Conservation (phyloP, 1,284 basidiomycete species). For the Malassezia furfur region DNA sequence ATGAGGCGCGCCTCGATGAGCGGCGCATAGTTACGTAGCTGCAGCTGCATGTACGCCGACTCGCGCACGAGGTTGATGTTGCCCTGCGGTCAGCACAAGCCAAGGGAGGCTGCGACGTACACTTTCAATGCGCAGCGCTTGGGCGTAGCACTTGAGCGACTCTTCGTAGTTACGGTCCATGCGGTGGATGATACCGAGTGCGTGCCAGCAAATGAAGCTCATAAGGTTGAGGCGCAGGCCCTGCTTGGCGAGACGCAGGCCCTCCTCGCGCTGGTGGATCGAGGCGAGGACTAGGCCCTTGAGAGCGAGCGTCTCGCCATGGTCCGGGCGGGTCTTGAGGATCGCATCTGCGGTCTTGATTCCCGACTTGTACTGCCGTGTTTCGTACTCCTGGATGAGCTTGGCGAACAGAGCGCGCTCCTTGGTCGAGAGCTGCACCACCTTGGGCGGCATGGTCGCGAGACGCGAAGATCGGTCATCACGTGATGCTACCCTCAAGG, state of each 20-base stretch:
- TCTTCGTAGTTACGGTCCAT: conserved; percentile 79
- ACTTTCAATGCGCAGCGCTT: conserved; percentile 74
- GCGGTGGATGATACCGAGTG: conserved; percentile 59
- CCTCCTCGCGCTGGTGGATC: conserved; percentile 51
- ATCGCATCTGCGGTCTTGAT: conserved; percentile 86
- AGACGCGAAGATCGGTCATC: neutral
- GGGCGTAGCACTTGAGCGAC: conserved; percentile 70
- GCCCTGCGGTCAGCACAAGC: conserved; percentile 55
- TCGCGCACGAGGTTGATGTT: conserved; percentile 90
- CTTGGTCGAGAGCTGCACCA: conserved; percentile 60
- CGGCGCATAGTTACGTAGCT: conserved; percentile 71
- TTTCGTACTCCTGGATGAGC: conserved; percentile 69
- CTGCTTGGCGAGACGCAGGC: conserved; percentile 73
- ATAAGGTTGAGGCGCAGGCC: conserved; percentile 73
- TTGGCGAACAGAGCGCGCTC: conserved; percentile 80
- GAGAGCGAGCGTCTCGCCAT: conserved; percentile 57
- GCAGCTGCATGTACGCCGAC: conserved; percentile 77
- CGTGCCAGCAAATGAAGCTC: conserved; percentile 97
- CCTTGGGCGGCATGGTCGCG: conserved; percentile 31
- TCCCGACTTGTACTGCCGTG: conserved; percentile 77
- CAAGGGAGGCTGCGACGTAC: conserved; percentile 3
- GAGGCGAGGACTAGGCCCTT: conserved; percentile 44
- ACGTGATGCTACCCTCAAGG: neutral
- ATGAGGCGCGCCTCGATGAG: conserved; percentile 75
- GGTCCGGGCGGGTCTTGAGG: conserved; percentile 87